Evolutionary conservation across 1,284 basidiomycete genomes (phyloP), one percentile per base, ranked within the genome.

Genomic region (Malassezia caprae): DNA sequence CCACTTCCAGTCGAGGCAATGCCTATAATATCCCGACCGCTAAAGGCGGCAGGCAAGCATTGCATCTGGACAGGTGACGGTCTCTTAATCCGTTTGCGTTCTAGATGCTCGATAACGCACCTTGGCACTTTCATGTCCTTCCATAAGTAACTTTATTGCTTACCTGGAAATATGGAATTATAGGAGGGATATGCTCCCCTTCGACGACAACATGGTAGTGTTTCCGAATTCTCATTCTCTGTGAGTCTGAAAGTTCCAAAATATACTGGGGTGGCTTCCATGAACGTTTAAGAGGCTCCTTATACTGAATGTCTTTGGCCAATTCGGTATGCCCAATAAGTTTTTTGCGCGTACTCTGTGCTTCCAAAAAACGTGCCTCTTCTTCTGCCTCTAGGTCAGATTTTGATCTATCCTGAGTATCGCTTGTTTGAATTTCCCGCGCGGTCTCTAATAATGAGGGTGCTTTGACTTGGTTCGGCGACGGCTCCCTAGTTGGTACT

Each of bases 31-130:
- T 78, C 77, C 26, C 77, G 64, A 5, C 77, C 77, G 0, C 73
- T 60, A 45, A 78, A 76, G 8, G 89, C 94, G 32, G 88, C 86
- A 0, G 94, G 93, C 43, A 98, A 84, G 17, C 94, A 94, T 77
- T 98, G 94, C 45, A 96, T 81, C 74, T 99, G 94, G 68, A 98
- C 98, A 2, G 93, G 93, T 0, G 94, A 91, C 0, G 94, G 94
- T 30, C 78, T 80, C 24, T 81, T 80, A 70, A 99, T 98, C 43
- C 87, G 85, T 48, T 73, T 71, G 60, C 90, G 89, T 31, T 82
- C 80, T 43, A 99, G 80, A 73, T 87, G 85, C 53, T 85, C 82
- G 30, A 98, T 78, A 23, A 98, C 82, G 7, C 84, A 81, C 31
- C 82, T 80, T 2, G 93, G 94, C 8, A 99, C 83, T 79, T 96